Conservation (phyloP, 2,329 filamentous ascomycete species). For the Aspergillus aculeatus region DNA sequence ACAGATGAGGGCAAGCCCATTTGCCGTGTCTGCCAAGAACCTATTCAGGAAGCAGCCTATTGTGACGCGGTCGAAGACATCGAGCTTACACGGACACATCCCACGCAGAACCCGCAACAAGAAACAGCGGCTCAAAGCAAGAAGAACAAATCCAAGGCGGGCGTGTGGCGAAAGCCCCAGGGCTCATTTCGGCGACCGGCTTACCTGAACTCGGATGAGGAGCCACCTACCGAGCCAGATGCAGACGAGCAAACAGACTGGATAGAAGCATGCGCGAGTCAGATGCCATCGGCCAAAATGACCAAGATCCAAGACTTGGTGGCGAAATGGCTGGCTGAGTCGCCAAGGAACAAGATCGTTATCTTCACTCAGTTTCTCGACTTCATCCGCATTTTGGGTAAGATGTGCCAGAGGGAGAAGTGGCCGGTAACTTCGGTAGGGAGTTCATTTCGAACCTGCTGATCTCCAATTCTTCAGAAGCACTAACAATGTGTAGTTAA, state of each 20-base stretch:
- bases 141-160: not conserved
- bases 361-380: slow-evolving; percentile 61
- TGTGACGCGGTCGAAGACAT: slow-evolving; percentile 12
- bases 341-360: slow-evolving; percentile 55
- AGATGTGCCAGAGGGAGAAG: slow-evolving; percentile 50
- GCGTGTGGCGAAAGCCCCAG: not conserved
- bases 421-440: slow-evolving; percentile 42
- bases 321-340: slow-evolving; percentile 43
- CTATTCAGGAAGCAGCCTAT: slow-evolving; percentile 17
- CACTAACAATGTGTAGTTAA: slow-evolving; percentile 33
- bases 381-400: slow-evolving; percentile 52
- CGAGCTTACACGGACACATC: not conserved
- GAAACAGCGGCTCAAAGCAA: not conserved
- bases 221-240: not conserved
- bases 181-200: not conserved
- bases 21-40: slow-evolving; percentile 15
- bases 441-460: too few relatives aligned
- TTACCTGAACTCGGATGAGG: not conserved
- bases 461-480: too few relatives aligned
- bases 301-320: slow-evolving; percentile 36
- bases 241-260: slow-evolving; percentile 25
- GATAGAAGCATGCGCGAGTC: slow-evolving; percentile 21
- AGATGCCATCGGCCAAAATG: slow-evolving; percentile 43
- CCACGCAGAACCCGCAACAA: not conserved
- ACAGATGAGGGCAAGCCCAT: slow-evolving; percentile 28